Conservation (phyloP, 2,329 filamentous ascomycete genomes). For the Fusarium sp. region DNA sequence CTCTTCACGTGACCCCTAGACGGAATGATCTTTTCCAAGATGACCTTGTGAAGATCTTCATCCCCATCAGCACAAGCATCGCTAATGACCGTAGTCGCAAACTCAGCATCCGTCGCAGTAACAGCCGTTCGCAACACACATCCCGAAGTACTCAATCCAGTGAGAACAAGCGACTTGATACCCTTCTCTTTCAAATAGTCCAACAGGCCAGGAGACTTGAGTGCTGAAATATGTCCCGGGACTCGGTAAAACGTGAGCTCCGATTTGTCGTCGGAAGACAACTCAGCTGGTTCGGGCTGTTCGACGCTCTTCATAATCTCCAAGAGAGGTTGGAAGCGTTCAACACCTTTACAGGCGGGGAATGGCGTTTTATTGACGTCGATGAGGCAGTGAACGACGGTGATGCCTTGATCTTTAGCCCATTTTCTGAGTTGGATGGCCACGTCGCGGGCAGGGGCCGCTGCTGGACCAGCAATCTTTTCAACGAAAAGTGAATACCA, state of each 20-base stretch:
- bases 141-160: not conserved
- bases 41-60: not conserved
- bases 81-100: not conserved
- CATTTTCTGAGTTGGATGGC: not conserved
- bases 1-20: not conserved
- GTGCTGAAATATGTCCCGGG: not conserved
- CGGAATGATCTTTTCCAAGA: not conserved
- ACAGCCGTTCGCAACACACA: not conserved
- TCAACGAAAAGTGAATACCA: constrained; percentile 7
- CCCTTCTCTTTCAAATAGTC: not conserved
- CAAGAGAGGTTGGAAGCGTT: not conserved
- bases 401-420: constrained; percentile 2
- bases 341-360: not conserved
- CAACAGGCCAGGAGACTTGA: not conserved
- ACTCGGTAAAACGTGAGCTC: not conserved
- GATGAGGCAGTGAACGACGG: constrained; percentile 3
- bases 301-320: not conserved
- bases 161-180: not conserved
- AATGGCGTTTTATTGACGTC: not conserved
- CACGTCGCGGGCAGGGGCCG: not conserved
- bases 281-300: constrained; percentile 1
- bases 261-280: not conserved
- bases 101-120: constrained; percentile 1
- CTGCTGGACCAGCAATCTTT: not conserved
- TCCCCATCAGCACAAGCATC: constrained; percentile 3